These are phyloP conservation scores for Fonsecaea multimorphosa DNA, from an alignment of 2,329 filamentous ascomycete genomes.

Conservation along the genomic window DNA sequence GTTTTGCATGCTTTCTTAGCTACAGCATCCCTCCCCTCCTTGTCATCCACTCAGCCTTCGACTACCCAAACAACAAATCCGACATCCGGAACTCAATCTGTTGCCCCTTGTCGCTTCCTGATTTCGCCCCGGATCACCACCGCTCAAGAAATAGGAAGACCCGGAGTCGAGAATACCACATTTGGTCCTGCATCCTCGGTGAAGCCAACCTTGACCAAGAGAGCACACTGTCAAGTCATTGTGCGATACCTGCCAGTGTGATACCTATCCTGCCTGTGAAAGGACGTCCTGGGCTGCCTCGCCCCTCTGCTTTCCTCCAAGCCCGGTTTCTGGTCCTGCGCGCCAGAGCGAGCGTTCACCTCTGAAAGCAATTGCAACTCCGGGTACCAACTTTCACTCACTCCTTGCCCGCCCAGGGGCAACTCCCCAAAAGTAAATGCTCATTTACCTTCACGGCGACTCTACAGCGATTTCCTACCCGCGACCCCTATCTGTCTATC, in stretches of 20 bases:
- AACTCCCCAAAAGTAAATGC: neutral
- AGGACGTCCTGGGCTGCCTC: neutral
- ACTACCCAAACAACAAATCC: neutral
- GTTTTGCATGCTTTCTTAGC: constrained; percentile 15
- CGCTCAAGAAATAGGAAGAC: neutral
- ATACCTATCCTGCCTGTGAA: neutral
- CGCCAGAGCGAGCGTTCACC: neutral
- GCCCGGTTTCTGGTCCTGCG: neutral
- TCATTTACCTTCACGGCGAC: neutral
- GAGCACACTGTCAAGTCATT: neutral
- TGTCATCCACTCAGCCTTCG: constrained; percentile 4
- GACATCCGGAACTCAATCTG: constrained; percentile 14
- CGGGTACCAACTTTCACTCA: neutral
- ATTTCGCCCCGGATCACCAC: neutral
- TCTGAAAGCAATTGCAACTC: neutral
- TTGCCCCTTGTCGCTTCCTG: constrained; percentile 9
- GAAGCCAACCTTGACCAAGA: neutral
- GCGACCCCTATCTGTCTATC: neutral
- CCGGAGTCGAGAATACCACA: neutral
- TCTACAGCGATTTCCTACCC: neutral
- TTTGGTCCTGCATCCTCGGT: neutral
- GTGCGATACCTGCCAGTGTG: neutral
- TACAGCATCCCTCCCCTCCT: neutral
- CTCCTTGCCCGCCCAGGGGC: neutral
- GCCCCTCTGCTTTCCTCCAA: too few relatives aligned